phyloP scores from a whole-genome alignment of 2,329 filamentous ascomycete species.

The Epichloe elymi region DNA sequence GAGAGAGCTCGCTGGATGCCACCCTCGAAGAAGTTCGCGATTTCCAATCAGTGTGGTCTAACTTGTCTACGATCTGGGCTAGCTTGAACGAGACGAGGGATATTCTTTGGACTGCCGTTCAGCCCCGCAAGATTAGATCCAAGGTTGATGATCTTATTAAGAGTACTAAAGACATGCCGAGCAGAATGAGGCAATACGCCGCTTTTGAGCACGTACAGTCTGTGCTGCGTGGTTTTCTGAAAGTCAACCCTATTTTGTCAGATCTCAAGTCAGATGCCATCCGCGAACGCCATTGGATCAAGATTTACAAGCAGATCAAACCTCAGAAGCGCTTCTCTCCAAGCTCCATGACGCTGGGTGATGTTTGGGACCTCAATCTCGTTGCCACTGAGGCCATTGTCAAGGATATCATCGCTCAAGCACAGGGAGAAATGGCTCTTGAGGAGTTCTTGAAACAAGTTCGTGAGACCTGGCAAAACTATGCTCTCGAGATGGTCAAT shows the following conservation, averaged over 20 bases:
- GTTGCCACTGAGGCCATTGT: conserved; percentile 78
- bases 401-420: conserved; percentile 85
- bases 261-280: conserved; percentile 96
- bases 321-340: conserved; percentile 90
- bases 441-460: conserved; percentile 97
- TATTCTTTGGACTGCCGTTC: conserved; percentile 85
- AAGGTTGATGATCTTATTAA: conserved; percentile 87
- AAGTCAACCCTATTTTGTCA: conserved; percentile 75
- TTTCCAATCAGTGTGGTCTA: conserved; percentile 97
- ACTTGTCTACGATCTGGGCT: conserved; percentile 89
- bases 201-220: conserved; percentile 98
- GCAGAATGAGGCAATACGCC: conserved; percentile 96
- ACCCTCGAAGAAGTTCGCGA: conserved; percentile 94
- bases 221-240: conserved; percentile 75
- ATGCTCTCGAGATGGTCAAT: conserved; percentile 83
- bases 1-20: conserved; percentile 68
- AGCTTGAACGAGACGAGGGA: conserved; percentile 90
- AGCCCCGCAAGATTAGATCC: conserved; percentile 82
- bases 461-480: conserved; percentile 92
- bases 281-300: conserved; percentile 90
- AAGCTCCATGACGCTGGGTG: conserved; percentile 89
- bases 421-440: conserved; percentile 93
- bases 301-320: conserved; percentile 92
- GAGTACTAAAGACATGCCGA: conserved; percentile 98
- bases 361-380: conserved; percentile 95